These are phyloP conservation scores for Grammothele lineata DNA, from an alignment of 768 basidiomycete species.

Conservation along the genomic window DNA sequence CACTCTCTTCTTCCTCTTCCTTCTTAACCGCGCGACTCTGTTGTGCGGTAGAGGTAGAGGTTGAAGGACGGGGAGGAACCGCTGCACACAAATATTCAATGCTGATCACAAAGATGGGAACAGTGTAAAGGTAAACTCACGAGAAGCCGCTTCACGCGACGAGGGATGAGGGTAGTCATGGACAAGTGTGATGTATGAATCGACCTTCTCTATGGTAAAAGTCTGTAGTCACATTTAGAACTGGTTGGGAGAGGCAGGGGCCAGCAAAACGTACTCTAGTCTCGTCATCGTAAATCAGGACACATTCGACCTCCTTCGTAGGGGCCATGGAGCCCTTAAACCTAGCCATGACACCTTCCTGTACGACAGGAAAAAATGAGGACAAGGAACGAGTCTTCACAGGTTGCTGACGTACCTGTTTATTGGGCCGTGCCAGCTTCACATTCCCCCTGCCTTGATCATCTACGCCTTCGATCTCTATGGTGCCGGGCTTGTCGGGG, in stretches of 20 bases:
- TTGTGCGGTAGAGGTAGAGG: background rate
- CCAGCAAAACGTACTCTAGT: slow-evolving; percentile 48
- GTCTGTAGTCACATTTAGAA: slow-evolving; percentile 36
- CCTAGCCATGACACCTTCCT: slow-evolving; percentile 37
- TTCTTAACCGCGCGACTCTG: background rate
- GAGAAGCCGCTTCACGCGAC: slow-evolving; percentile 24
- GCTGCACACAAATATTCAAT: no score
- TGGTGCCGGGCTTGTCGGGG: slow-evolving; percentile 54
- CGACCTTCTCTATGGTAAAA: slow-evolving; percentile 73
- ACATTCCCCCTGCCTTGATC: slow-evolving; percentile 42
- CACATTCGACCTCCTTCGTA: slow-evolving; percentile 69
- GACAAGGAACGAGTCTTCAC: background rate
- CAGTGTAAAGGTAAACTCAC: slow-evolving; percentile 21
- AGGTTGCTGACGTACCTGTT: slow-evolving; percentile 43
- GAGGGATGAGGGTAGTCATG: slow-evolving; percentile 43
- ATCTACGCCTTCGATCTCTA: slow-evolving; percentile 54
- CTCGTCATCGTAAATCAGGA: slow-evolving; percentile 77
- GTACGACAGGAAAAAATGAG: background rate
- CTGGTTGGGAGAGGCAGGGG: background rate
- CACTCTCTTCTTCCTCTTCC: slow-evolving; percentile 24
- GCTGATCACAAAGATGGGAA: no score
- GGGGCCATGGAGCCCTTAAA: slow-evolving; percentile 56
- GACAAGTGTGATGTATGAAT: slow-evolving; percentile 54
- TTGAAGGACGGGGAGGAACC: background rate
- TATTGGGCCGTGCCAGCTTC: slow-evolving; percentile 60